Base-by-base conservation (phyloP, 768 basidiomycete species). In the Cystobasidium ongulense region DNA sequence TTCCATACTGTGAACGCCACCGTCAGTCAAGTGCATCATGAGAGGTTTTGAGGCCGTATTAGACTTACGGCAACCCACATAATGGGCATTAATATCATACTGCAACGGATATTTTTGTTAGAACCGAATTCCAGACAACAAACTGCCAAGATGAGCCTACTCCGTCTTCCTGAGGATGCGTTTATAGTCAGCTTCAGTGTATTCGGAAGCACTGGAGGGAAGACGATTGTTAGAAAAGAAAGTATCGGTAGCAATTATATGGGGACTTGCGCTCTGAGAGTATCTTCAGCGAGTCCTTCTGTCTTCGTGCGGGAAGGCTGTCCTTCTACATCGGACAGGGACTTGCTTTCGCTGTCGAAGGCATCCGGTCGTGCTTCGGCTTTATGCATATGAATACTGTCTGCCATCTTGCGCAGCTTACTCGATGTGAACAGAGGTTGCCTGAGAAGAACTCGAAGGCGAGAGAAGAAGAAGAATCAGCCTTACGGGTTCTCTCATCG, bases 51-150 rank as follows among this genome's bases (percentile, higher is more conserved):
- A n/a, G n/a, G n/a, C n/a, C n/a, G n/a, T n/a, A n/a, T n/a, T n/a
- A n/a, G n/a, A 59, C 57, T 59, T 21, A 59, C 57, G 27, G 57
- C 57, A 15, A 59, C 29, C 57, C 57, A 59, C 57, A 59, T 59
- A 3, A 35, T 59, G 17, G 57, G 57, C 57, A 59, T 59, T 21
- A 59, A 35, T 4, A 59, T 29, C 57, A 59, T 59, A 59, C 57
- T 59, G 25, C 29, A 5, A 29, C 57, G 29, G 15, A 31, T n/a
- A 46, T 13, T n/a, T 13, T 13, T 13, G n/a, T 13, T 13, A 46
- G 43, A 46, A 13, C 13, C 13, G 43, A n/a, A 13, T 29, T 29
- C 27, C 13, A 31, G 57, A 21, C 46, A 21, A 3, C 18, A 4
- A n/a, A n/a, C n/a, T n/a, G n/a, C 3, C 57, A 15, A 29, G 5